A percentile compares a stretch with the other conserved stretches of the same genome.
phyloP scores from a whole-genome alignment of 2,329 filamentous ascomycete species.

The Apiospora kogelbergensis region DNA sequence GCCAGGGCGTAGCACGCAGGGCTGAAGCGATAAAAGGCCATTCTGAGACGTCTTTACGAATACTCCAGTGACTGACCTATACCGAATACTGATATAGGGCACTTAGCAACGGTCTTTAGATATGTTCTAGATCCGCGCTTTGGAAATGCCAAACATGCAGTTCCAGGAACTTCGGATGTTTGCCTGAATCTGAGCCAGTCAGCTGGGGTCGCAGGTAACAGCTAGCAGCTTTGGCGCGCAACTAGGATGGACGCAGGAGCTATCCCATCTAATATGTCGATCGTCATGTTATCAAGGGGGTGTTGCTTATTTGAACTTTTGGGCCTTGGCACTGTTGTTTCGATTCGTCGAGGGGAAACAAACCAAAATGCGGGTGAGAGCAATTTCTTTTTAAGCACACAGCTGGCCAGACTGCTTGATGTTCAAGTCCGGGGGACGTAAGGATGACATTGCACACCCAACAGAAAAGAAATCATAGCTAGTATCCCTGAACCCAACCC shows the following conservation, averaged over 20 bases:
- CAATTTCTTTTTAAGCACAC: no score
- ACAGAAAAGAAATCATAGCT: not conserved
- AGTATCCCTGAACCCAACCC: not conserved
- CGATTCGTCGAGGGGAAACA: not conserved
- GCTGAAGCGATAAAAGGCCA: not conserved
- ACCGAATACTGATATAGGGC: no score
- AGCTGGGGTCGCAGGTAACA: not conserved
- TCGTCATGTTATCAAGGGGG: not conserved
- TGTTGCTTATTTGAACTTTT: not conserved
- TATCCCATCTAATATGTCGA: constrained; percentile 3
- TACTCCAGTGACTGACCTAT: no score
- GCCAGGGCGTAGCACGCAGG: no score
- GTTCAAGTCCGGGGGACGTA: no score
- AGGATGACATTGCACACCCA: not conserved
- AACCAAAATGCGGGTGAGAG: not conserved
- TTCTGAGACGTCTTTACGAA: no score
- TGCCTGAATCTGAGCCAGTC: not conserved
- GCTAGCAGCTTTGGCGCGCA: not conserved
- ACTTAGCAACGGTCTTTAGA: not conserved
- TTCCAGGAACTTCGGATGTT: not conserved
- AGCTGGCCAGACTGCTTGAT: no score
- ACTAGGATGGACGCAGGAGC: not conserved
- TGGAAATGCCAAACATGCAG: not conserved
- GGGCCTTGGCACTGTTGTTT: not conserved
- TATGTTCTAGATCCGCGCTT: not conserved